Percentiles rank a stretch among this genome's conserved stretches.
phyloP scores from a whole-genome alignment of 768 basidiomycete species.

The Hemileccinum impolitum region DNA sequence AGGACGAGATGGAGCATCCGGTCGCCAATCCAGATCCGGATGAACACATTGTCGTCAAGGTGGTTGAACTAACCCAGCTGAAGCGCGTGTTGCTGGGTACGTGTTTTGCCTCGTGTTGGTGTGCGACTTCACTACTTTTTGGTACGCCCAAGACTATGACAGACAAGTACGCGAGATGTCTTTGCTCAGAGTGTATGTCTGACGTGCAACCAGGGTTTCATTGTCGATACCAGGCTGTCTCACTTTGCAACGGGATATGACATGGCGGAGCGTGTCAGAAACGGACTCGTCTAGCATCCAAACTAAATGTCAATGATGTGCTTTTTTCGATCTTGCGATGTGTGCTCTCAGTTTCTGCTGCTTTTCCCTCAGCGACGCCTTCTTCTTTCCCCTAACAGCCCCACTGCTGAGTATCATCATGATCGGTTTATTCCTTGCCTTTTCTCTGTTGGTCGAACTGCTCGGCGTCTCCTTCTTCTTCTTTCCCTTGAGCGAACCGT shows the following conservation, averaged over 20 bases:
- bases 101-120: conserved; percentile 13
- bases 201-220: conserved; percentile 43
- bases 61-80: conserved; percentile 67
- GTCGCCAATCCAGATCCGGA: conserved; percentile 78
- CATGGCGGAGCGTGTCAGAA: conserved; percentile 42
- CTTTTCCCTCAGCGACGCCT: conserved; percentile 76
- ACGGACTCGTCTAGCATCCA: conserved; percentile 23
- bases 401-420: conserved; percentile 88
- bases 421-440: conserved; percentile 89
- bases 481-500: conserved; percentile 87
- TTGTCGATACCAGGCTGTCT: conserved; percentile 74
- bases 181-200: not conserved
- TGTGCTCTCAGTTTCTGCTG: conserved; percentile 76
- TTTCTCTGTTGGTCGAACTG: conserved; percentile 89
- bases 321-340: conserved; percentile 66
- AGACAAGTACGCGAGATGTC: conserved; percentile 41
- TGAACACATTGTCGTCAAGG: conserved; percentile 74
- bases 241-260: conserved; percentile 72
- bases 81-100: conserved; percentile 63
- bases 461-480: conserved; percentile 79
- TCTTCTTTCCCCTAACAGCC: conserved; percentile 79
- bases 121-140: not conserved
- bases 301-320: conserved; percentile 20
- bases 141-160: conserved; percentile 47
- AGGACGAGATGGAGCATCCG: conserved; percentile 65